Conservation (phyloP, 139 green algal genomes). For the Chlorella sp. region DNA sequence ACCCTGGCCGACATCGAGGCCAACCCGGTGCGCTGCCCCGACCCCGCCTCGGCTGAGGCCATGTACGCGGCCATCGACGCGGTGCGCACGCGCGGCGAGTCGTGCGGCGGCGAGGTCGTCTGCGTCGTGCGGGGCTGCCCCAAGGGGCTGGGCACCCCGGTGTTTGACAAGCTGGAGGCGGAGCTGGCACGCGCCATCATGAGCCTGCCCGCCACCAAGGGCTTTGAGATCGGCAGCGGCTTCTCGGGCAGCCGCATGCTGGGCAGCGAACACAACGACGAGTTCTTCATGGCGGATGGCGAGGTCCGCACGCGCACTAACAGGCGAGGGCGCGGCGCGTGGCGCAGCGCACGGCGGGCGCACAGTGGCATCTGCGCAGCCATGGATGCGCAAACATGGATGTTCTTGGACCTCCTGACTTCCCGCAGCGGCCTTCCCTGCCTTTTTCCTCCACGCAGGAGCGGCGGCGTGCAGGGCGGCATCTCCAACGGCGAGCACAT, state of each 20-base stretch:
- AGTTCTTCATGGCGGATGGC: slow-evolving; percentile 88
- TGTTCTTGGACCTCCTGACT: background rate
- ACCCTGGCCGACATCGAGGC: slow-evolving; percentile 90
- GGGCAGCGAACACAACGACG: slow-evolving; percentile 96
- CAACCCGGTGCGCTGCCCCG: slow-evolving; percentile 96
- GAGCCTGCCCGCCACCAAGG: slow-evolving; percentile 95
- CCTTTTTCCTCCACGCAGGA: slow-evolving; percentile 19
- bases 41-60: slow-evolving; percentile 76
- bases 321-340: too few species aligned
- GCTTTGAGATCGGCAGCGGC: slow-evolving; percentile 98
- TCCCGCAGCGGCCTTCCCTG: background rate
- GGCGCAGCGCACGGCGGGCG: too few species aligned
- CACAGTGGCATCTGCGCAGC: too few species aligned
- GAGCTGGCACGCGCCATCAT: slow-evolving; percentile 97
- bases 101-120: slow-evolving; percentile 96
- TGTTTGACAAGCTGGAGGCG: slow-evolving; percentile 99
- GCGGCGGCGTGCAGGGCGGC: slow-evolving; percentile 78
- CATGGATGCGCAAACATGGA: too few species aligned
- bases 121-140: slow-evolving; percentile 93
- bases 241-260: slow-evolving; percentile 84
- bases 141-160: slow-evolving; percentile 87
- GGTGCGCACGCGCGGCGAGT: slow-evolving; percentile 89
- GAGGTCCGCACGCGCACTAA: slow-evolving; percentile 91
- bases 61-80: slow-evolving; percentile 98
- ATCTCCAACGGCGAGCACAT: slow-evolving; percentile 98